Evolutionary conservation across 148 eudicot species (phyloP).

Genomic region (Vaccinium macrocarpon): DNA sequence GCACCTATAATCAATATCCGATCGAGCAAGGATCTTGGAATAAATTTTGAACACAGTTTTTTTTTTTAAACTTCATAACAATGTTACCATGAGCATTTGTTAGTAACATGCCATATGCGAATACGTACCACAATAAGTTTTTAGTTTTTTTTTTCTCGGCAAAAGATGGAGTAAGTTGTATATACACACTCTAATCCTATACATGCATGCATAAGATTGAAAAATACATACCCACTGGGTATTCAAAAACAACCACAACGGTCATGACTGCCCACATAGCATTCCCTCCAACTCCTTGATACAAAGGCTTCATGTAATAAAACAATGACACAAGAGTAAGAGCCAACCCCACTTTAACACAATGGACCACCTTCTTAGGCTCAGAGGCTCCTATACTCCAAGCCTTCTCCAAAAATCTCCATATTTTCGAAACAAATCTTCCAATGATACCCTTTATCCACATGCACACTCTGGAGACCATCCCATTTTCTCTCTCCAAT

Average conservation of each 20-base stretch:
- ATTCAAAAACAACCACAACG: conserved; percentile 83
- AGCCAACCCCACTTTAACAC: conserved; percentile 75
- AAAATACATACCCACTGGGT: conserved; percentile 61
- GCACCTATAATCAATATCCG: not conserved
- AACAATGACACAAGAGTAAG: conserved; percentile 72
- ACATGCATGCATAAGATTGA: not conserved
- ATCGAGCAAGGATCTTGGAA: not conserved
- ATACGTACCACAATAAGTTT: not conserved
- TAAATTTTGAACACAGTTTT: not conserved
- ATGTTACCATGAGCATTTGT: not conserved
- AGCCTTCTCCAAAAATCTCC: conserved; percentile 49
- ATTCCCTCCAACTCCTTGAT: conserved; percentile 79
- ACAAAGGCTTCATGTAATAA: conserved; percentile 86
- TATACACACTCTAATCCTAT: not conserved
- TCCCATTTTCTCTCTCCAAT: conserved; percentile 35
- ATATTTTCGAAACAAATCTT: conserved; percentile 27
- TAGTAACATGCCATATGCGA: not conserved
- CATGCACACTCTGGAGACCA: conserved; percentile 15
- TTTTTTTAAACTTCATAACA: not conserved
- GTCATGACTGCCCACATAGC: conserved; percentile 99
- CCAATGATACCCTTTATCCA: conserved; percentile 23
- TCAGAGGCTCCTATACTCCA: conserved; percentile 66
- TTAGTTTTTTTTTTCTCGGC: too few relatives aligned
- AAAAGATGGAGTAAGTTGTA: too few relatives aligned
- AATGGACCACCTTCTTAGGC: conserved; percentile 65